Conservation (phyloP, 352 stramenopile genomes). For the Pythium chondricola region DNA sequence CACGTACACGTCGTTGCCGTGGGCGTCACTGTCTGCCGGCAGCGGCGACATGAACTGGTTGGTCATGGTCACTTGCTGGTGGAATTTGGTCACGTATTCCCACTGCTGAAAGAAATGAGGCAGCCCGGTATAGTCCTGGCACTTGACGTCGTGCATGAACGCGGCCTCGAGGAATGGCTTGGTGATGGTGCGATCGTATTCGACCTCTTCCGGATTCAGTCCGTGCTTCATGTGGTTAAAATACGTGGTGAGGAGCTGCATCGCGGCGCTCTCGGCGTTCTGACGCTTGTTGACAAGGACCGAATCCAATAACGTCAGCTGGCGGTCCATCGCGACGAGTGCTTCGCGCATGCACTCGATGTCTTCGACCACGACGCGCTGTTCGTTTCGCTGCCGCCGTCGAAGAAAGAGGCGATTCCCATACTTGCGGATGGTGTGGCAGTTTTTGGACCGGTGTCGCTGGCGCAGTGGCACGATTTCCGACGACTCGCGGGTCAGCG, state of each 20-base stretch:
- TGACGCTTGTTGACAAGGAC: conserved; percentile 13
- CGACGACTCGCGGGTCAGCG: too few species aligned
- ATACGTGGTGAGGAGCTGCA: conserved; percentile 31
- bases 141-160: conserved; percentile 24
- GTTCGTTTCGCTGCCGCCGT: conserved; percentile 1
- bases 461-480: too few species aligned
- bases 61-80: conserved; percentile 21
- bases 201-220: conserved; percentile 2
- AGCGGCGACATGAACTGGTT: conserved; percentile 17
- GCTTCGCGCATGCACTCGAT: conserved; percentile 11
- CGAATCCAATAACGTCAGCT: conserved; percentile 21
- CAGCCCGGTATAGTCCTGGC: conserved; percentile 26
- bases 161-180: conserved; percentile 21
- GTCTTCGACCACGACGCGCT: conserved; percentile 4
- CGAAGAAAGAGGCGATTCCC: conserved; percentile 6
- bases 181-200: conserved; percentile 2
- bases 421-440: conserved; percentile 9
- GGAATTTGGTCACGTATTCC: conserved; percentile 28
- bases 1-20: conserved; percentile 23
- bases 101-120: conserved; percentile 38
- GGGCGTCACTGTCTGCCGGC: conserved; percentile 4
- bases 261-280: conserved; percentile 23
- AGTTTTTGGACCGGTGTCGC: conserved; percentile 32
- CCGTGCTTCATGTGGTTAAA: conserved; percentile 28
- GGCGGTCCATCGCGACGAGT: conserved; percentile 16